Conservation (phyloP, 2,329 filamentous ascomycete species). For the Cordyceps militaris region DNA sequence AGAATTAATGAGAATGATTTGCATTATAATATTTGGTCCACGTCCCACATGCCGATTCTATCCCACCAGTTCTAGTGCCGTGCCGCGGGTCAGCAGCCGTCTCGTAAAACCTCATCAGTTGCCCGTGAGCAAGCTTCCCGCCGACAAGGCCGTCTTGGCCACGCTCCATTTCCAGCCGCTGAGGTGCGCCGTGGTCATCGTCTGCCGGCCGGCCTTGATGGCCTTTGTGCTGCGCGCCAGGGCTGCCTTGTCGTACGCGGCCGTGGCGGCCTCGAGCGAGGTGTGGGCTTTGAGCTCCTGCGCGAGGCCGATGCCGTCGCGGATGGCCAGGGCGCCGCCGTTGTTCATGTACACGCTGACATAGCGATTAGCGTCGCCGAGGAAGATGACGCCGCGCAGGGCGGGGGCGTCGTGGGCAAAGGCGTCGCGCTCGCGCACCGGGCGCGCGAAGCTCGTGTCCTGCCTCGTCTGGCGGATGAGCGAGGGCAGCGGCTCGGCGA, state of each 20-base stretch:
- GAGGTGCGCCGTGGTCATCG: constrained; percentile 11
- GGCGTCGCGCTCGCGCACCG: constrained; percentile 34
- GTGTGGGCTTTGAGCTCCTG: constrained; percentile 23
- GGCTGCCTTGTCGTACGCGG: constrained; percentile 27
- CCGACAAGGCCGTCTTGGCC: constrained; percentile 9
- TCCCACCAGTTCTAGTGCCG: neutral
- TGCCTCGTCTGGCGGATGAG: constrained; percentile 31
- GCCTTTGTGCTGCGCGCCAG: constrained; percentile 24
- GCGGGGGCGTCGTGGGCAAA: constrained; percentile 25
- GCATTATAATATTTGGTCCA: neutral
- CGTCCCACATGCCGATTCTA: neutral
- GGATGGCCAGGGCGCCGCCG: constrained; percentile 37
- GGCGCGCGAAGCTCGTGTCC: constrained; percentile 27
- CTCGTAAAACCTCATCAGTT: neutral
- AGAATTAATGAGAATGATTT: neutral
- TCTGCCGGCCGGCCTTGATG: constrained; percentile 16
- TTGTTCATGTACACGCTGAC: constrained; percentile 38
- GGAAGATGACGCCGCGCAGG: constrained; percentile 28
- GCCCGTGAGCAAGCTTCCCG: neutral
- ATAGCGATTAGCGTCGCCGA: constrained; percentile 40
- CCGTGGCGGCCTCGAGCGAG: constrained; percentile 22
- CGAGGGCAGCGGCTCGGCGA: constrained; percentile 29
- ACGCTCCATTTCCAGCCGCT: constrained; percentile 14
- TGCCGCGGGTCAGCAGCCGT: neutral
- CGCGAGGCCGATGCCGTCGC: constrained; percentile 36